These are phyloP conservation scores for Erigeron philadelphicus DNA, from an alignment of 140 eudicot genomes.

Conservation along the genomic window DNA sequence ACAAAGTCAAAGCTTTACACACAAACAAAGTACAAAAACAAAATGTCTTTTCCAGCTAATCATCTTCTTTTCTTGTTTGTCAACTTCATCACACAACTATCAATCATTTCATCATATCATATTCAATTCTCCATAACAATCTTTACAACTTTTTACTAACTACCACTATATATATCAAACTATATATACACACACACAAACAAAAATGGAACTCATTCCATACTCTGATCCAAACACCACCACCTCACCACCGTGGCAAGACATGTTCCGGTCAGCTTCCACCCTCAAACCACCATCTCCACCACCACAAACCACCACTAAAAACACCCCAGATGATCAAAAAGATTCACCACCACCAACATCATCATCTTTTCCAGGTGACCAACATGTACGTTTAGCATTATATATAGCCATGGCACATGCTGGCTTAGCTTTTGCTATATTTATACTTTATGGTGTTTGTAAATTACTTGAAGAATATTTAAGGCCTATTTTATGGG, in stretches of 20 bases:
- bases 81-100: slow-evolving; percentile 17
- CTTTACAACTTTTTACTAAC: background rate
- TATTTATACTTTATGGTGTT: slow-evolving; percentile 53
- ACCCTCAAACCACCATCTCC: slow-evolving; percentile 40
- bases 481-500: slow-evolving; percentile 80
- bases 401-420: slow-evolving; percentile 94
- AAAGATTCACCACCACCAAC: background rate
- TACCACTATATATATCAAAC: background rate
- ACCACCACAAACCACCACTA: slow-evolving; percentile 16
- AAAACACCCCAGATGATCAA: background rate
- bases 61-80: background rate
- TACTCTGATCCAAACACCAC: slow-evolving; percentile 54
- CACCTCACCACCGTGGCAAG: slow-evolving; percentile 65
- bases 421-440: slow-evolving; percentile 60
- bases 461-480: slow-evolving; percentile 67
- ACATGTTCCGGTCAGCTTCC: slow-evolving; percentile 91
- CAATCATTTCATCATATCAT: slow-evolving; percentile 7
- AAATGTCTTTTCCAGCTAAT: slow-evolving; percentile 1
- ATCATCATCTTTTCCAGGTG: slow-evolving; percentile 34
- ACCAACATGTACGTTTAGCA: slow-evolving; percentile 79
- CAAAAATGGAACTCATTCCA: slow-evolving; percentile 63
- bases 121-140: background rate
- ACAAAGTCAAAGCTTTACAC: background rate
- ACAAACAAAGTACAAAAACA: background rate
- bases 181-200: background rate